Evolutionary conservation across 2,329 filamentous ascomycete species (phyloP), one percentile per base, ranked within the genome.

Genomic region (Phaeophleospora eucalypticola): DNA sequence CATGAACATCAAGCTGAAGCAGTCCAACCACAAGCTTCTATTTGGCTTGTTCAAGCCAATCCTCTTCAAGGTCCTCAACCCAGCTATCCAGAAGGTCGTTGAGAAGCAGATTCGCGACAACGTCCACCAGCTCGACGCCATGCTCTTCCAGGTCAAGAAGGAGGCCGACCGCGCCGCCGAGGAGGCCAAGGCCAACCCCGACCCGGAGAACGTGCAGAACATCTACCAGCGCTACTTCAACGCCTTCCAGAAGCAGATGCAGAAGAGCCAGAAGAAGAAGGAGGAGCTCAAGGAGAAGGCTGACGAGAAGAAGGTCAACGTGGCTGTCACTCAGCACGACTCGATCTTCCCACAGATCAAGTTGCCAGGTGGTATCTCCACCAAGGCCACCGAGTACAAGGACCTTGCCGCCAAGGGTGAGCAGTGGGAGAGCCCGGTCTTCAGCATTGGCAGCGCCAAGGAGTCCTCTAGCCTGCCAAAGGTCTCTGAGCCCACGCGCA

Each of bases 381-480:
- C 82, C 73, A 96, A 95, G 80, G 90, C 91, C 8, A 94, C 88
- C 18, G 89, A 95, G 69, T 97, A 94, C 78, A 88, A 83, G 72
- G 82, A 96, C 17, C 78, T 95, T 48, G 88, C 91, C 7, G 76
- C 75, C 57, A 89, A 93, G 80, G 93, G 93, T 43, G 87, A 95
- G 46, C 84, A 83, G 68, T 98, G 93, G 93, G 86, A 95, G 76
- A 94, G 87, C 51, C 89, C 91, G 32, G 82, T 98, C 62, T 98
- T 98, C 75, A 84, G 82, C 50, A 85, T 97, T 59, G 91, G 93
- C 39, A 79, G 73, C 36, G 89, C 90, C 9, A 75, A 79, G 45
- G 83, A 84, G 70, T 89, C 87, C 35, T 77, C 71, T 18, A 80
- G 86, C 61, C 77, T 96, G 36, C 89, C 90, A 1, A 65, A 70